These are phyloP conservation scores for Conringia planisiliqua DNA, from an alignment of 345 rosid species.

Conservation along the genomic window DNA sequence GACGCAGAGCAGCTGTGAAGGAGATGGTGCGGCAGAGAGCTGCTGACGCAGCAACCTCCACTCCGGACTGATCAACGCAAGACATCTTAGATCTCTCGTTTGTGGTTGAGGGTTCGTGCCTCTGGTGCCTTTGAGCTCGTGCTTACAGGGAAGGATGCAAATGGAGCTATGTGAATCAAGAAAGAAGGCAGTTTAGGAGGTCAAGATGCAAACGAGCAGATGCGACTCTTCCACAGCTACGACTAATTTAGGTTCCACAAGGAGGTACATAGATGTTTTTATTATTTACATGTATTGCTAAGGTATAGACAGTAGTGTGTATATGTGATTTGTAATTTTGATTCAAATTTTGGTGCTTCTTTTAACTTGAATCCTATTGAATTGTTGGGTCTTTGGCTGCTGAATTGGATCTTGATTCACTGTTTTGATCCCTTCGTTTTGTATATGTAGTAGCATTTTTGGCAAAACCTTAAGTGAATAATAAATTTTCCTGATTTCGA, in stretches of 20 bases:
- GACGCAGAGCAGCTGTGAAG: constrained; percentile 98
- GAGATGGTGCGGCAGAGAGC: constrained; percentile 99
- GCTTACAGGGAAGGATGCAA: background rate
- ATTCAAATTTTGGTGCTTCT: constrained; percentile 15
- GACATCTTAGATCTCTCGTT: background rate
- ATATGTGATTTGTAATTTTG: constrained; percentile 21
- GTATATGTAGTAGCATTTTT: constrained; percentile 21
- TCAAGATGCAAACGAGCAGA: constrained; percentile 9
- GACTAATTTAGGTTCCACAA: constrained; percentile 14
- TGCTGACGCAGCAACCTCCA: constrained; percentile 80
- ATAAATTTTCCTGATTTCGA: background rate
- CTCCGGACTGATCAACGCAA: constrained; percentile 48
- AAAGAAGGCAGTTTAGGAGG: constrained; percentile 14
- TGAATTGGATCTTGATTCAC: background rate
- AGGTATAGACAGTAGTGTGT: constrained; percentile 6
- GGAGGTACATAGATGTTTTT: constrained; percentile 24
- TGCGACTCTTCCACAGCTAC: background rate
- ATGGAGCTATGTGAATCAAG: background rate
- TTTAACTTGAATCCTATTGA: constrained; percentile 14
- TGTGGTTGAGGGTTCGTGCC: constrained; percentile 6
- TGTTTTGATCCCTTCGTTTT: constrained; percentile 9
- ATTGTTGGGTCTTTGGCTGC: background rate
- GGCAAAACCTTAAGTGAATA: constrained; percentile 11
- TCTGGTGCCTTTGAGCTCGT: background rate
- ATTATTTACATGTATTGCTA: constrained; percentile 11